Evolutionary conservation across 1,139 yeast genomes (phyloP).

Genomic region (Pichia sp.): DNA sequence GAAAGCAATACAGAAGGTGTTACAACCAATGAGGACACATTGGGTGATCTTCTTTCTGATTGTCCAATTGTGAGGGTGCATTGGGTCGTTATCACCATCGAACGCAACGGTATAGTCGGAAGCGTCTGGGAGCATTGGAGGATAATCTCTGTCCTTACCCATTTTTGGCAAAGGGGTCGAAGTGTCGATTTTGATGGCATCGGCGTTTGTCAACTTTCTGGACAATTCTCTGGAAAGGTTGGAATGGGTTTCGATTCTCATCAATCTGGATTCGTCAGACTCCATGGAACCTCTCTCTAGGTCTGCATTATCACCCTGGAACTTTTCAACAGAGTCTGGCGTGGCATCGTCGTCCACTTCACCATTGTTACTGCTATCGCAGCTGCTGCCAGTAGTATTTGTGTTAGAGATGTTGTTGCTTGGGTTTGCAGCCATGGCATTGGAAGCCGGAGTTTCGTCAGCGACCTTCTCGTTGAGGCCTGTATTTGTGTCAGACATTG

Average conservation of each 20-base stretch:
- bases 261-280: conserved; percentile 13
- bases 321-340: not conserved
- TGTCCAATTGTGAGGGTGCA: conserved; percentile 64
- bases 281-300: conserved; percentile 12
- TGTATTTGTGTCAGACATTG: too few species aligned
- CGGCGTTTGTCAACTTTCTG: conserved; percentile 31
- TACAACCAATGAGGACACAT: conserved; percentile 41
- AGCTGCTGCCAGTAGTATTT: not conserved
- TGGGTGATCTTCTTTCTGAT: conserved; percentile 38
- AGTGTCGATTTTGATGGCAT: conserved; percentile 23
- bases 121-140: conserved; percentile 50
- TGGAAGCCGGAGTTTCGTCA: too few species aligned
- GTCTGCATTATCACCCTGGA: conserved; percentile 1
- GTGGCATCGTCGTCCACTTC: not conserved
- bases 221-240: conserved; percentile 27
- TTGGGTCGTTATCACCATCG: conserved; percentile 61
- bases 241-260: conserved; percentile 23
- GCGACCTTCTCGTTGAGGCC: too few species aligned
- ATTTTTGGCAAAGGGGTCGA: conserved; percentile 42
- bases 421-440: too few species aligned
- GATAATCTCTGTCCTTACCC: conserved; percentile 58
- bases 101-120: conserved; percentile 54
- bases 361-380: not conserved
- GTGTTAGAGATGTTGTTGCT: not conserved
- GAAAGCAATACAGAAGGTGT: conserved; percentile 48